Evolutionary conservation across 2,329 filamentous ascomycete genomes (phyloP).

Genomic region (Rosellinia necatrix): DNA sequence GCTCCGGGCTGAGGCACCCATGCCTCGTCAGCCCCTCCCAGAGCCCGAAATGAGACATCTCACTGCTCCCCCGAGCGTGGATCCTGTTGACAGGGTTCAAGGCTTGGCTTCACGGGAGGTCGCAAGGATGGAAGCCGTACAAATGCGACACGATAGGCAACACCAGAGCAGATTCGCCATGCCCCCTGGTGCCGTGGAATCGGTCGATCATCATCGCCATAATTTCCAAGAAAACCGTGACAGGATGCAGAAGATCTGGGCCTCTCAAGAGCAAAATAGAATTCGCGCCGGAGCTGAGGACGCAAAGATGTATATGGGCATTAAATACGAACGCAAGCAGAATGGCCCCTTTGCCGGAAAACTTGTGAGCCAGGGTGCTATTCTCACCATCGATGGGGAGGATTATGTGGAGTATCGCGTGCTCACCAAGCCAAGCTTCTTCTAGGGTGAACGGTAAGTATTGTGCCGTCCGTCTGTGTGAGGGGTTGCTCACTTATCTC

Average conservation of each 20-base stretch:
- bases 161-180: slow-evolving; percentile 48
- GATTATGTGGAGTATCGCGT: slow-evolving; percentile 71
- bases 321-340: slow-evolving; percentile 66
- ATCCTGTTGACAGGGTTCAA: slow-evolving; percentile 53
- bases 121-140: slow-evolving; percentile 54
- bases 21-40: slow-evolving; percentile 42
- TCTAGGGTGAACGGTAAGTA: slow-evolving; percentile 43
- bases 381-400: slow-evolving; percentile 68
- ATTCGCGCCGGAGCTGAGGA: slow-evolving; percentile 48
- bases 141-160: slow-evolving; percentile 56
- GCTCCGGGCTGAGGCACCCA: slow-evolving; percentile 35
- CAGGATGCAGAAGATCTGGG: slow-evolving; percentile 61
- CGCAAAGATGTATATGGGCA: slow-evolving; percentile 60
- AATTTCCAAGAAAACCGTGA: slow-evolving; percentile 56
- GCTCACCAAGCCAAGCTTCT: slow-evolving; percentile 66
- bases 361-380: slow-evolving; percentile 64
- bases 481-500: background rate
- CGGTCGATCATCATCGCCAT: slow-evolving; percentile 35
- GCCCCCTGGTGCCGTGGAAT: slow-evolving; percentile 11
- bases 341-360: slow-evolving; percentile 66
- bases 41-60: slow-evolving; percentile 44
- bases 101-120: slow-evolving; percentile 57
- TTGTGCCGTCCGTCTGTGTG: background rate
- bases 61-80: slow-evolving; percentile 39
- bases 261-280: slow-evolving; percentile 51